A percentile compares a stretch with the other conserved stretches of the same genome.
phyloP scores from a whole-genome alignment of 192 early-diverging fungal genomes.

The Coemansia sp. region DNA sequence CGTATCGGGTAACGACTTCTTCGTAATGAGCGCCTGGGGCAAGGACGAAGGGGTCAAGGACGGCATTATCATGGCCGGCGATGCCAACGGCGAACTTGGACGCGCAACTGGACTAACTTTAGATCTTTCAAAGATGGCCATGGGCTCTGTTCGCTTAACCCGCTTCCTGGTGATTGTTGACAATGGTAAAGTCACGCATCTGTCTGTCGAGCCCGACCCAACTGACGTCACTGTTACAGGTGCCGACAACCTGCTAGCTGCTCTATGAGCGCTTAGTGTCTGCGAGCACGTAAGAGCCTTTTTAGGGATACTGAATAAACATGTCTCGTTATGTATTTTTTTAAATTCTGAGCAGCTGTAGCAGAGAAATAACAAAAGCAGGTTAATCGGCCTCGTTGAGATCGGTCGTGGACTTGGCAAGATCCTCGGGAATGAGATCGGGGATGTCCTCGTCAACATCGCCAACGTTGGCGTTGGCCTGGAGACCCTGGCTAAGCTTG shows the following conservation, averaged over 20 bases:
- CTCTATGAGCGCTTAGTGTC: constrained; percentile 35
- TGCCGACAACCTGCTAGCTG: constrained; percentile 55
- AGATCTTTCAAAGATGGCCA: constrained; percentile 58
- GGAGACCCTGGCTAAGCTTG: constrained; percentile 84
- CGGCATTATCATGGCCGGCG: constrained; percentile 63
- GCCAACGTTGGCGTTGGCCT: constrained; percentile 58
- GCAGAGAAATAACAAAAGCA: background rate
- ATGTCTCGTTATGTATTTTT: too few relatives aligned
- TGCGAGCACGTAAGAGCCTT: background rate
- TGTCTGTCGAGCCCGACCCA: constrained; percentile 59
- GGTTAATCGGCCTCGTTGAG: constrained; percentile 39
- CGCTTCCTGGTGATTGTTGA: constrained; percentile 69
- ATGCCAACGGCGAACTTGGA: constrained; percentile 67
- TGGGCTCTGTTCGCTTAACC: constrained; percentile 63
- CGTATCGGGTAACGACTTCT: constrained; percentile 51
- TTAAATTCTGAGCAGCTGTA: background rate
- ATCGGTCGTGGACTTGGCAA: constrained; percentile 56
- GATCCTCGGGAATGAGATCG: constrained; percentile 82
- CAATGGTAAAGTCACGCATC: constrained; percentile 65
- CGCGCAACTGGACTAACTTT: constrained; percentile 62
- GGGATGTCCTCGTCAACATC: constrained; percentile 91
- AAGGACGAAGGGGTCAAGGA: constrained; percentile 30
- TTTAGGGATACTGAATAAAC: background rate
- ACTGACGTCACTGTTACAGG: constrained; percentile 56
- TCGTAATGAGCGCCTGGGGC: constrained; percentile 57